Base-by-base conservation (phyloP, 306 rosid genomes). In the Dryas alaskensis region DNA sequence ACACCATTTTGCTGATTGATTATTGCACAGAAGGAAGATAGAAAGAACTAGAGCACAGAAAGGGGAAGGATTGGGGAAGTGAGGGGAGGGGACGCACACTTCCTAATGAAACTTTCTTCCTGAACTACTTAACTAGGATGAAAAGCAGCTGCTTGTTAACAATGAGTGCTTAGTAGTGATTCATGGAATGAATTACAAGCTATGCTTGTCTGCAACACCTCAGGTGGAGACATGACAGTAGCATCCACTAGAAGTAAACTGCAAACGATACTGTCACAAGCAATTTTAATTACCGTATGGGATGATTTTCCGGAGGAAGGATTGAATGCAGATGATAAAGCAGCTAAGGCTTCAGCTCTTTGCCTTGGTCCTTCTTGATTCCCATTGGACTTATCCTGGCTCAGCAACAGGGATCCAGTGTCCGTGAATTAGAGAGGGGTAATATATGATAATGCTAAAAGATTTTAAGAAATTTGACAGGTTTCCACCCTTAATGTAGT, bases 291-390 rank as follows among this genome's bases (percentile, higher is more conserved):
- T 86, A 86, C 90, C 90, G 66, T 43, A 40, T 57, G 61, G 73
- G 87, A 40, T 42, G 86, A 77, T 78, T 75, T 82, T 68, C 81
- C 88, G 0, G 85, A 65, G 48, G 85, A 83, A 59, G 90, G 84
- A 73, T 82, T 82, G 64, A 87, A 87, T 48, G 91, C 91, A 77
- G 88, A 84, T 63, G 85, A 74, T 75, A 87, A 76, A 59, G 91
- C 88, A 64, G 91, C 88, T 78, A 87, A 77, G 64, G 91, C 91
- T 47, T 83, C 81, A 79, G 91, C 91, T 67, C 91, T 84, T 67
- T 87, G 91, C 40, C 85, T 87, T 63, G 88, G 82, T 49, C 91
- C 90, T 59, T 88, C 88, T 59, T 84, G 86, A 65, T 66, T 82
- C 60, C 88, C 90, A 43, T 73, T 80, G 48, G 86, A 74, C 78